A percentile compares a stretch with the other conserved stretches of the same genome.
These are phyloP conservation scores for Candida glaebosa DNA, from an alignment of 805 yeast species.

Conservation along the genomic window DNA sequence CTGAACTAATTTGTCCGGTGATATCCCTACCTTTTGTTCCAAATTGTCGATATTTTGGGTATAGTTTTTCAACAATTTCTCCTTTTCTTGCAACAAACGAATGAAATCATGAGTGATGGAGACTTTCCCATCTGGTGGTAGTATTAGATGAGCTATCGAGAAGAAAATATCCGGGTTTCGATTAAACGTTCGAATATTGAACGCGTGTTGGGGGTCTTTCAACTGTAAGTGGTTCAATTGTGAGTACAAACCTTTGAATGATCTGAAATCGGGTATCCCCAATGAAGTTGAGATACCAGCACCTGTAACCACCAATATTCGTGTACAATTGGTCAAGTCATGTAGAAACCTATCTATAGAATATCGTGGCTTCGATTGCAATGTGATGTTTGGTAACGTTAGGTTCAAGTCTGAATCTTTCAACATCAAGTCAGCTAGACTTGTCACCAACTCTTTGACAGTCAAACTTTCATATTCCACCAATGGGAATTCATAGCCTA, in stretches of 20 bases:
- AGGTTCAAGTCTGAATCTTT: slow-evolving; percentile 8
- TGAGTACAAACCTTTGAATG: slow-evolving; percentile 81
- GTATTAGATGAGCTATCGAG: slow-evolving; percentile 78
- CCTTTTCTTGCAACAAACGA: slow-evolving; percentile 66
- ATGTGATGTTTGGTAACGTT: slow-evolving; percentile 3
- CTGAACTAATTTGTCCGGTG: slow-evolving; percentile 66
- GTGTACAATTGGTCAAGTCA: slow-evolving; percentile 22
- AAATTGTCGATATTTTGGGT: slow-evolving; percentile 90
- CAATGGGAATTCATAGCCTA: slow-evolving; percentile 14
- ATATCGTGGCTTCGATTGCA: slow-evolving; percentile 7
- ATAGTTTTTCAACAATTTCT: slow-evolving; percentile 76
- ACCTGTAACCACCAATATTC: slow-evolving; percentile 77
- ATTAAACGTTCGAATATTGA: slow-evolving; percentile 66
- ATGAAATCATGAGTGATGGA: slow-evolving; percentile 85
- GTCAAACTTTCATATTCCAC: slow-evolving; percentile 6
- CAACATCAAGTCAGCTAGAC: slow-evolving; percentile 10
- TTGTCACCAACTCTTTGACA: slow-evolving; percentile 8
- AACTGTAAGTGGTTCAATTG: slow-evolving; percentile 64
- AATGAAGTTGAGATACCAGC: slow-evolving; percentile 90
- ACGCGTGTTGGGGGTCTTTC: slow-evolving; percentile 88
- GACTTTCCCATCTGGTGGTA: slow-evolving; percentile 65
- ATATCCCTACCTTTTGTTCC: slow-evolving; percentile 77
- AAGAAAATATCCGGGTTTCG: slow-evolving; percentile 79
- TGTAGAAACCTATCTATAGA: slow-evolving; percentile 11
- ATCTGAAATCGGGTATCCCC: slow-evolving; percentile 91